Conservation (phyloP, 768 basidiomycete species). For the Myochromella boudieri region DNA sequence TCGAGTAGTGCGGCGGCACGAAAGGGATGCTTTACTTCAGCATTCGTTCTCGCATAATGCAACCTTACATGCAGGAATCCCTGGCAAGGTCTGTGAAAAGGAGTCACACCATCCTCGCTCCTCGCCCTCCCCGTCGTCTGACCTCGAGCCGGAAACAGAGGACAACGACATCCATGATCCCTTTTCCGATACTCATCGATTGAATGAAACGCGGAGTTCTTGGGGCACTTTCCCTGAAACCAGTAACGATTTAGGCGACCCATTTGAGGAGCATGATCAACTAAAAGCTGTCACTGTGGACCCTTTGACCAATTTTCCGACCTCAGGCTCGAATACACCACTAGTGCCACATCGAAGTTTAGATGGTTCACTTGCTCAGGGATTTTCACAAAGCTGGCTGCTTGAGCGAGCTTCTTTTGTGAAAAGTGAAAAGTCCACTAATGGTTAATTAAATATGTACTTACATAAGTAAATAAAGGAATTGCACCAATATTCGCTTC, state of each 20-base stretch:
- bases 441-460: too few relatives aligned
- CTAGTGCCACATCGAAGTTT: conserved; percentile 24
- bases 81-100: conserved; percentile 7
- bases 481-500: conserved; percentile 3
- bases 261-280: conserved; percentile 10
- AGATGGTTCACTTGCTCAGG: conserved; percentile 21
- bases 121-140: conserved; percentile 2
- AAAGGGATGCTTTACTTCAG: conserved; percentile 53
- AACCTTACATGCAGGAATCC: conserved; percentile 3
- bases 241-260: conserved; percentile 5
- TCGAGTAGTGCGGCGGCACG: conserved; percentile 60
- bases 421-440: neutral
- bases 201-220: conserved; percentile 9
- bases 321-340: conserved; percentile 29
- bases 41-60: conserved; percentile 30
- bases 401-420: conserved; percentile 17
- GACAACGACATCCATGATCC: conserved; percentile 25
- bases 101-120: conserved; percentile 8
- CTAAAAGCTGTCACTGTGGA: conserved; percentile 10
- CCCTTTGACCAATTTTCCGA: conserved; percentile 24
- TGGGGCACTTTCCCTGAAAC: conserved; percentile 11
- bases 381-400: conserved; percentile 27
- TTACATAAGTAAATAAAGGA: neutral
- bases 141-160: conserved; percentile 6
- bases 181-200: conserved; percentile 30